Conservation (phyloP, 257 asterid species). For the Agastache rugosa region DNA sequence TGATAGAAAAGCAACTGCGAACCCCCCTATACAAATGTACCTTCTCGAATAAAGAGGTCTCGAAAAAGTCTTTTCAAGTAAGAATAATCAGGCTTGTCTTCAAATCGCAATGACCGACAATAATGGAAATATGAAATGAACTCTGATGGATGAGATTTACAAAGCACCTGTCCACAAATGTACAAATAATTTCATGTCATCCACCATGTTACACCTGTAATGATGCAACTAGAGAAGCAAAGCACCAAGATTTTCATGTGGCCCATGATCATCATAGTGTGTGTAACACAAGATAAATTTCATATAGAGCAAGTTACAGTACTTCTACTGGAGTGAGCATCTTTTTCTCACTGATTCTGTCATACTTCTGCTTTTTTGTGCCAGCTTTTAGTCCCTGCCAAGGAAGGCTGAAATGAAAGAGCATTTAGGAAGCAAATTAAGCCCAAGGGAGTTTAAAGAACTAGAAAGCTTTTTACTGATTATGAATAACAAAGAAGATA, state of each 20-base stretch:
- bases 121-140: conserved; percentile 88
- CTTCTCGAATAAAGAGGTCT: conserved; percentile 93
- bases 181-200: conserved; percentile 7
- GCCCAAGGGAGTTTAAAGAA: not conserved
- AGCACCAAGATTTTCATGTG: conserved; percentile 1
- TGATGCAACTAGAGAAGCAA: conserved; percentile 9
- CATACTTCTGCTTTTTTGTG: conserved; percentile 96
- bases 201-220: not conserved
- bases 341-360: conserved; percentile 95
- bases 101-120: conserved; percentile 90
- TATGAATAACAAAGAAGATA: not conserved
- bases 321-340: conserved; percentile 97
- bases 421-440: conserved; percentile 13
- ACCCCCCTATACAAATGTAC: conserved; percentile 39
- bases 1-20: not conserved
- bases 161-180: conserved; percentile 65
- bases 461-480: not conserved
- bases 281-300: conserved; percentile 1
- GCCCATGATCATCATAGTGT: conserved; percentile 22
- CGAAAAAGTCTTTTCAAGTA: conserved; percentile 96
- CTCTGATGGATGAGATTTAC: conserved; percentile 90
- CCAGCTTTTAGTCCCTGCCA: conserved; percentile 99
- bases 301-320: conserved; percentile 34
- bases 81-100: conserved; percentile 95
- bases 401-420: conserved; percentile 67